A percentile compares a stretch with the other conserved stretches of the same genome.
phyloP scores from a whole-genome alignment of 1,284 basidiomycete genomes.

The Cerioporus squamosus region DNA sequence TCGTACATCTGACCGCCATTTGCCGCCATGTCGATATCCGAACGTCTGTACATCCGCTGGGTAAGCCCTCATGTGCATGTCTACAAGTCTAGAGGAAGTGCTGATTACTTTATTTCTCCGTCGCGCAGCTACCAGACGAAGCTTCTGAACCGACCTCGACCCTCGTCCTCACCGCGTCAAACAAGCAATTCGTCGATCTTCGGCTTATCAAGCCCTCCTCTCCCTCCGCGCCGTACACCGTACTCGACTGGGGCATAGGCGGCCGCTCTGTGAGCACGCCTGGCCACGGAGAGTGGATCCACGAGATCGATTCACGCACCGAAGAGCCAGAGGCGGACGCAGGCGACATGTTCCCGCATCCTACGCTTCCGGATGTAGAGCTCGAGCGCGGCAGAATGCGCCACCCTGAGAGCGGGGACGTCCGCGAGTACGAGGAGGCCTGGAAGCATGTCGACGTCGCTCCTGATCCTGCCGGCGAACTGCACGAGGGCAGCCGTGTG shows the following conservation, averaged over 20 bases:
- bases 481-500: not conserved
- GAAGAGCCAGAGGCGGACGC: constrained; percentile 15
- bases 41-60: constrained; percentile 23
- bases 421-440: constrained; percentile 22
- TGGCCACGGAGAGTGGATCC: constrained; percentile 18
- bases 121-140: constrained; percentile 13
- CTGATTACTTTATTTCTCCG: too few species aligned
- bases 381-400: constrained; percentile 22
- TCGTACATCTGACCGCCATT: too few species aligned
- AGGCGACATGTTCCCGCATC: constrained; percentile 19
- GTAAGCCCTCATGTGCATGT: not conserved
- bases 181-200: constrained; percentile 21
- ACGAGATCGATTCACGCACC: constrained; percentile 25
- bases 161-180: constrained; percentile 18
- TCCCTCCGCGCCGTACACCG: not conserved
- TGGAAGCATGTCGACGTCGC: constrained; percentile 13
- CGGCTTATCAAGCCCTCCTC: constrained; percentile 8
- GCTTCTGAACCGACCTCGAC: constrained; percentile 22
- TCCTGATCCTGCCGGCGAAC: not conserved
- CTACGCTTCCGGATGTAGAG: constrained; percentile 8
- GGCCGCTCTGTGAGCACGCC: constrained; percentile 18
- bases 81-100: not conserved
- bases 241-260: constrained; percentile 20
- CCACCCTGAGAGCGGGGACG: constrained; percentile 18
- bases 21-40: constrained; percentile 19